phyloP scores from a whole-genome alignment of 163 green algal genomes.

The Chlorella variabilis region DNA sequence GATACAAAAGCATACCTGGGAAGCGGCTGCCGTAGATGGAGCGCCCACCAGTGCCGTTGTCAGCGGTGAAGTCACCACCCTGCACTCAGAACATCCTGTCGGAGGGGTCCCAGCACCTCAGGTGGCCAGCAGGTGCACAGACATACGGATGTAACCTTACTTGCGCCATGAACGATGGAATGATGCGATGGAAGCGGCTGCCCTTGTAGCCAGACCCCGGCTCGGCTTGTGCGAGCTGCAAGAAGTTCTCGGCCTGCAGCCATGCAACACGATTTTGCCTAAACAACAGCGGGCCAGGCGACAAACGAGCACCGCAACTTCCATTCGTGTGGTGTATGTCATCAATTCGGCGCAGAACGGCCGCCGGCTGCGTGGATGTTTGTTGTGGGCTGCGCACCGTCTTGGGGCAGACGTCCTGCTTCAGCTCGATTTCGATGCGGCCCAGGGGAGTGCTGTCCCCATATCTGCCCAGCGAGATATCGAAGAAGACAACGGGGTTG shows the following conservation, averaged over 20 bases:
- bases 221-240: not conserved
- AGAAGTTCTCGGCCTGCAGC: constrained; percentile 30
- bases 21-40: constrained; percentile 93
- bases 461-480: constrained; percentile 78
- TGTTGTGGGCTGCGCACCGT: constrained; percentile 50
- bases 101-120: no score
- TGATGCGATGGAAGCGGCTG: constrained; percentile 69
- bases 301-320: no score
- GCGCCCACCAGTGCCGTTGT: constrained; percentile 89
- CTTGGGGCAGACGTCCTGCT: constrained; percentile 73
- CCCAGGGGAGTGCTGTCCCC: constrained; percentile 66
- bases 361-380: no score
- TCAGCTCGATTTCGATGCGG: constrained; percentile 80
- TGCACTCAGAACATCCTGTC: constrained; percentile 66
- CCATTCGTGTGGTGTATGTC: no score
- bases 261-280: no score
- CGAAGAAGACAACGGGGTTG: constrained; percentile 79
- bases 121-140: no score
- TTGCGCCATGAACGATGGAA: constrained; percentile 69
- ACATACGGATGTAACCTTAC: no score
- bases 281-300: no score
- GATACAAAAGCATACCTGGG: constrained; percentile 2
- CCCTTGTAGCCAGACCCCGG: constrained; percentile 54
- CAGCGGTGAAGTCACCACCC: constrained; percentile 89
- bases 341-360: no score